Conservation (phyloP, 805 yeast species). For the Sugiyamaella qingdaonensis region DNA sequence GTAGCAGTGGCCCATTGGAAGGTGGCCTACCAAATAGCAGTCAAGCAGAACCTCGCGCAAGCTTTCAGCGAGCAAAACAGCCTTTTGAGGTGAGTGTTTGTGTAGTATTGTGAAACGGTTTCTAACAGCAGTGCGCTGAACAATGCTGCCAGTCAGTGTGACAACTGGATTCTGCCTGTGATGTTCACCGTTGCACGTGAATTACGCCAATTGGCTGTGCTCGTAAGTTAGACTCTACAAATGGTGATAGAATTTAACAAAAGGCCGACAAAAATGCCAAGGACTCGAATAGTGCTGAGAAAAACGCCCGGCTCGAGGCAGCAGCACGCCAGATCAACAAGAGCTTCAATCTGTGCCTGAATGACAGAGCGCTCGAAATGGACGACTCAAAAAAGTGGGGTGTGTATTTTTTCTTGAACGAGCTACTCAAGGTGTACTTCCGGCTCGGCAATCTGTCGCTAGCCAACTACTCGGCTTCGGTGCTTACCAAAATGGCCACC, state of each 20-base stretch:
- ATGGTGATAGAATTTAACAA: not conserved
- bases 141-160: slow-evolving; percentile 81
- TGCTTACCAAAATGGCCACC: slow-evolving; percentile 47
- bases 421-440: slow-evolving; percentile 66
- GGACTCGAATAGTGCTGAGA: not conserved
- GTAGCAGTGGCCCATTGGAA: slow-evolving; percentile 26
- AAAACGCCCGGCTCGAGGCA: slow-evolving; percentile 37
- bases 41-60: slow-evolving; percentile 19
- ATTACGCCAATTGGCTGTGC: slow-evolving; percentile 27
- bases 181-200: slow-evolving; percentile 28
- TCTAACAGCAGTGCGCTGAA: slow-evolving; percentile 44
- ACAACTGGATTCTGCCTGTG: slow-evolving; percentile 49
- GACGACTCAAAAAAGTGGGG: slow-evolving; percentile 52
- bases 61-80: slow-evolving; percentile 28
- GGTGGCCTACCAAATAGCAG: slow-evolving; percentile 20
- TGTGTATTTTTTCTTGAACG: slow-evolving; percentile 65
- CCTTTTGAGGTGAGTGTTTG: slow-evolving; percentile 27
- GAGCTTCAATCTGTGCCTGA: slow-evolving; percentile 70
- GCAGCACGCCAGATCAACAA: slow-evolving; percentile 65
- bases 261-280: slow-evolving; percentile 6
- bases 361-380: slow-evolving; percentile 62
- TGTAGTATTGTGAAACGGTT: not conserved
- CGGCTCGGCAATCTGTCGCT: slow-evolving; percentile 62
- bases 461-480: slow-evolving; percentile 71
- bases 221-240: slow-evolving; percentile 14